A percentile compares a stretch with the other conserved stretches of the same genome.
Evolutionary conservation across 2,329 filamentous ascomycete species (phyloP).

Genomic region (Aspergillus pseudoterreus): DNA sequence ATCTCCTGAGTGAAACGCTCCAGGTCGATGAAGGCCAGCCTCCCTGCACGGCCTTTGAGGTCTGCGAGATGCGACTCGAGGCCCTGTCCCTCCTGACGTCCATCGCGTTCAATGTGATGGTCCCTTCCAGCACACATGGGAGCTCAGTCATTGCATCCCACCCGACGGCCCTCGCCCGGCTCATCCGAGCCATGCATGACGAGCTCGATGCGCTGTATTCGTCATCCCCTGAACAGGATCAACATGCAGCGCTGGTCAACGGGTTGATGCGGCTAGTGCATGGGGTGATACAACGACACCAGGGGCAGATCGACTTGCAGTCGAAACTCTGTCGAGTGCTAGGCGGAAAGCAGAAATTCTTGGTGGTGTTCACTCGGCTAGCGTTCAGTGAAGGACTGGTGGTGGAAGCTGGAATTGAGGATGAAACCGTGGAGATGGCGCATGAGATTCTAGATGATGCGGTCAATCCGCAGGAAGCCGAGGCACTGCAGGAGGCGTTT

Average conservation of each 20-base stretch:
- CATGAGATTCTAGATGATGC: conserved; percentile 76
- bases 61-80: conserved; percentile 42
- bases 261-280: conserved; percentile 59
- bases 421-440: conserved; percentile 75
- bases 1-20: conserved; percentile 54
- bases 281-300: conserved; percentile 58
- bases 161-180: conserved; percentile 65
- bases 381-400: conserved; percentile 79
- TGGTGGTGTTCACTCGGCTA: conserved; percentile 76
- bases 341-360: conserved; percentile 75
- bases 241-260: conserved; percentile 55
- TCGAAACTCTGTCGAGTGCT: conserved; percentile 66
- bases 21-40: conserved; percentile 42
- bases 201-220: conserved; percentile 62
- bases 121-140: conserved; percentile 60
- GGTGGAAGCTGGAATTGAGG: conserved; percentile 71
- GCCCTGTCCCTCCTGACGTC: conserved; percentile 42
- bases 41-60: conserved; percentile 35
- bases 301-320: conserved; percentile 62
- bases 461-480: conserved; percentile 75
- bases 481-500: conserved; percentile 52
- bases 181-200: conserved; percentile 73
- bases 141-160: conserved; percentile 64
- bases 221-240: conserved; percentile 41
- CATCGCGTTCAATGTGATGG: conserved; percentile 44